Evolutionary conservation across 306 rosid genomes (phyloP).

Genomic region (Casuarina glauca): DNA sequence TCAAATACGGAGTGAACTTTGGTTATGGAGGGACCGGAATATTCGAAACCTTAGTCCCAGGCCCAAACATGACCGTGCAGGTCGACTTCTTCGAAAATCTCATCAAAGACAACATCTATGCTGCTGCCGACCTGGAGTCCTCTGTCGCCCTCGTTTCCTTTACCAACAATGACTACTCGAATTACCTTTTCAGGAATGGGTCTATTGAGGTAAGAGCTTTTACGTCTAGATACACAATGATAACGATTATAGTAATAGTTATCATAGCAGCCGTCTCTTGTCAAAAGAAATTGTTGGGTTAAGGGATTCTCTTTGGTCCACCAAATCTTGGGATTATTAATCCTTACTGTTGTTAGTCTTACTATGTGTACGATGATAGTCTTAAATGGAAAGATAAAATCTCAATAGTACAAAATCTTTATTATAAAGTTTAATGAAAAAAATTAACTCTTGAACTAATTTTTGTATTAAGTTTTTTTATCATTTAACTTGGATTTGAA

Average conservation of each 20-base stretch:
- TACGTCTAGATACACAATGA: too few species aligned
- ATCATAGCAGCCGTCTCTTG: too few species aligned
- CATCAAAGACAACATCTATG: conserved; percentile 2
- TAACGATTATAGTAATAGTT: too few species aligned
- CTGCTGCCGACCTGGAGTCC: not conserved
- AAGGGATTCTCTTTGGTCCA: not conserved
- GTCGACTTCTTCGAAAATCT: conserved; percentile 29
- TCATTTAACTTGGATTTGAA: too few species aligned
- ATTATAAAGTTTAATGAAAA: too few species aligned
- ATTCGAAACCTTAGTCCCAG: conserved; percentile 28
- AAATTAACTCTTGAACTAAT: too few species aligned
- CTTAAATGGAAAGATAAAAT: too few species aligned
- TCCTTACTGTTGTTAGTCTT: too few species aligned
- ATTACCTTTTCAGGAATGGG: conserved; percentile 7
- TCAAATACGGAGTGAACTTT: conserved; percentile 48
- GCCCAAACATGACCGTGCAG: conserved; percentile 56
- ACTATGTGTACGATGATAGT: too few species aligned
- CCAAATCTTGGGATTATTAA: too few species aligned
- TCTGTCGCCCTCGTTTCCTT: conserved; percentile 29
- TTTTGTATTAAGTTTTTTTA: too few species aligned
- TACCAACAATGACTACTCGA: conserved; percentile 32
- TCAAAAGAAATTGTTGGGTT: not conserved
- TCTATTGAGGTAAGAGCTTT: not conserved
- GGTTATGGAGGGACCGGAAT: conserved; percentile 62
- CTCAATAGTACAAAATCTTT: too few species aligned